A percentile compares a stretch with the other conserved stretches of the same genome.
phyloP scores from a whole-genome alignment of 2,329 filamentous ascomycete species.

The Paradendryphiella salina region DNA sequence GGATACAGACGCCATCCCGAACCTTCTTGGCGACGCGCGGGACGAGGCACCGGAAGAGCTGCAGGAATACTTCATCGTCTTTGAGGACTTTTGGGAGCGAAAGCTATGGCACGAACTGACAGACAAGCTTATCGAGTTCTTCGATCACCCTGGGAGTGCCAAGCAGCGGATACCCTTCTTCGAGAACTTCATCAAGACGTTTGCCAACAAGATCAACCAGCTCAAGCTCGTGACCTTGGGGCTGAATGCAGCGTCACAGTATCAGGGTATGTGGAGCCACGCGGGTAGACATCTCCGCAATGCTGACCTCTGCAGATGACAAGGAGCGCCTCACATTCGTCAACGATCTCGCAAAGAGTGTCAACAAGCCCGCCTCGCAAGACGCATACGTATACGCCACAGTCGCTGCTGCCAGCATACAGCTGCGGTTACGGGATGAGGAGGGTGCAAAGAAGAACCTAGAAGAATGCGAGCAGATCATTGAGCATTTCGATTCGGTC shows the following conservation, averaged over 20 bases:
- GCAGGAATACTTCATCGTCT: conserved; percentile 83
- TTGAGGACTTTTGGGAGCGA: conserved; percentile 97
- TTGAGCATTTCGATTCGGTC: conserved; percentile 91
- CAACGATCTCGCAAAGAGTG: conserved; percentile 78
- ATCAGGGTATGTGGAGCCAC: conserved; percentile 65
- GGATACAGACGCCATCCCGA: conserved; percentile 84
- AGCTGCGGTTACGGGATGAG: conserved; percentile 76
- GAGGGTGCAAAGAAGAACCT: conserved; percentile 85
- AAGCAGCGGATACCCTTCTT: conserved; percentile 87
- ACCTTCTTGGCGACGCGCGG: conserved; percentile 89
- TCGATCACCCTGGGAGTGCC: conserved; percentile 77
- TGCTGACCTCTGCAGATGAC: conserved; percentile 65
- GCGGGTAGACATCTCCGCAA: neutral
- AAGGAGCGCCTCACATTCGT: conserved; percentile 85
- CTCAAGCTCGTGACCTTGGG: conserved; percentile 93
- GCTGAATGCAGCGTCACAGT: conserved; percentile 83
- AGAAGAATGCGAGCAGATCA: conserved; percentile 80
- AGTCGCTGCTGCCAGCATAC: conserved; percentile 84
- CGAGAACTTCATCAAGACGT: conserved; percentile 92
- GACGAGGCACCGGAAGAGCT: conserved; percentile 85
- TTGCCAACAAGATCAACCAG: conserved; percentile 98
- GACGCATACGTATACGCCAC: conserved; percentile 95
- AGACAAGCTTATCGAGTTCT: conserved; percentile 83
- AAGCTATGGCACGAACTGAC: conserved; percentile 99
- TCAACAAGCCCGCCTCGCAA: conserved; percentile 89